Conservation (phyloP, 164 flowering plant genomes). For the Chloranthus sessilifolius region DNA sequence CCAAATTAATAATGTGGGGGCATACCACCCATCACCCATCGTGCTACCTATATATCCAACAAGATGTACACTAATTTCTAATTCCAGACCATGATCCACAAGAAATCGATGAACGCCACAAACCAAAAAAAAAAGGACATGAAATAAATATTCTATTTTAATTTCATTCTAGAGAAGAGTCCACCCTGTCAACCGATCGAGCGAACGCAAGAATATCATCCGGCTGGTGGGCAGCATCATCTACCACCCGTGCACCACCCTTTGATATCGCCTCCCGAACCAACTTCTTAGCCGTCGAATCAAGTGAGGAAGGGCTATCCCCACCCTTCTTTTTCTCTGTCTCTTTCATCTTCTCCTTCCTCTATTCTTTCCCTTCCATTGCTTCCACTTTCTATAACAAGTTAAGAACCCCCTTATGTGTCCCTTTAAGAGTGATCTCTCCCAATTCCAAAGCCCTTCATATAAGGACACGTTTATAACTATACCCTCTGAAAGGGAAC, state of each 20-base stretch:
- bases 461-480: too few relatives aligned
- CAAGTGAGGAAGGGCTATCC: background rate
- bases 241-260: background rate
- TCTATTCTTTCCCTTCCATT: background rate
- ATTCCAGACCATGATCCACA: too few relatives aligned
- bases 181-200: constrained; percentile 1
- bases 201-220: constrained; percentile 1
- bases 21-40: too few relatives aligned
- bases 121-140: too few relatives aligned
- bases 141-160: too few relatives aligned
- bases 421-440: background rate
- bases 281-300: background rate
- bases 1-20: too few relatives aligned
- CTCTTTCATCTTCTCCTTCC: background rate
- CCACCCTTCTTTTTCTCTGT: background rate
- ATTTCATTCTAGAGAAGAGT: background rate
- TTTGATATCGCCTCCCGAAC: background rate
- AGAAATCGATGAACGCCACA: too few relatives aligned
- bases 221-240: background rate
- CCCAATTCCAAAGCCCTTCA: background rate
- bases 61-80: too few relatives aligned
- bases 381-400: background rate
- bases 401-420: too few relatives aligned
- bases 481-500: too few relatives aligned
- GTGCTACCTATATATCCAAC: too few relatives aligned